Evolutionary conservation across 164 flowering plant species (phyloP), one percentile per base, ranked within the genome.

Genomic region (Euptelea pleiosperma): DNA sequence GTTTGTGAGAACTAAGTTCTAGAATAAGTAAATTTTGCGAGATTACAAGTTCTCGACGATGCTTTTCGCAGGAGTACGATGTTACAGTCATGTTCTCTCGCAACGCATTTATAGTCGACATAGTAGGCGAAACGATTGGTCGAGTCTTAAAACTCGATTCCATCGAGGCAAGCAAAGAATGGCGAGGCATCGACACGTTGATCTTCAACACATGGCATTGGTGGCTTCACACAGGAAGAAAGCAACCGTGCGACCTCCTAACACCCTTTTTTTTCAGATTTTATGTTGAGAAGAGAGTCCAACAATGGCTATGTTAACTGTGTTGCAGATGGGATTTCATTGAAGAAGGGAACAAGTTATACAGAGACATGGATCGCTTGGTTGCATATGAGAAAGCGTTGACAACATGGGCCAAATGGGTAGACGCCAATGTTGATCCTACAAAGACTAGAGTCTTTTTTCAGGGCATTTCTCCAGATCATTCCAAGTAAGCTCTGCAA

Each of bases 391-490:
- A 77, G 46, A 82, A 80, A 61, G 92, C 84, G 22, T 57, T 88
- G 33, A 77, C 75, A 4, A 88, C 96, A 0, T 88, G 96, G 96
- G 84, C 82, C 0, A 75, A 82, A 63, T 87, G 96, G 96, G 76
- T 85, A 33, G 69, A 83, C 63, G 60, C 4, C 34, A 63, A 80
- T 35, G 77, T 85, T 15, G 75, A 85, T 61, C 69, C 90, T 53
- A 36, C 76, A 18, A 82, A 68, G 62, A 85, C 92, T 49, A 77
- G 67, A 49, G 85, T 88, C 61, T 83, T 84, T 67, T 84, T 82
- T 57, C 80, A 71, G 47, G 96, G 88, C 7, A 67, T 82, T 45
- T 88, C 92, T 34, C 96, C 96, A 5, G 70, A 73, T 29, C 96
- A 88, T 60, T 76, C 76, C 29, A 61, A 69, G 96, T 88, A 78